Evolutionary conservation across 2,329 filamentous ascomycete species (phyloP).

Genomic region (Aureobasidium sp.): DNA sequence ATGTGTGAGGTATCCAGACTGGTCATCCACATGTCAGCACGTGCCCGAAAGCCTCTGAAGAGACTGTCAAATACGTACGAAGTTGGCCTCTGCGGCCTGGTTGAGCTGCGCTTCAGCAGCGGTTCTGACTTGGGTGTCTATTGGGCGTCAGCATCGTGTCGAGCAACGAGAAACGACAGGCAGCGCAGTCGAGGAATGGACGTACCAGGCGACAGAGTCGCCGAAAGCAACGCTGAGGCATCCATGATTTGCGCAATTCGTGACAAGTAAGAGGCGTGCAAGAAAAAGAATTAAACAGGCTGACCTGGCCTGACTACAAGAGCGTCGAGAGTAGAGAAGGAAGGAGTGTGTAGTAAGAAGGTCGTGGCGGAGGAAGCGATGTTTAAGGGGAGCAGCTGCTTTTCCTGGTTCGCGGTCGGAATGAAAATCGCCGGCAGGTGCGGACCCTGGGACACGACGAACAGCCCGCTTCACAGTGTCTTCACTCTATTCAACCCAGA

Average conservation of each 20-base stretch:
- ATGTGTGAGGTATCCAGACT: constrained; percentile 88
- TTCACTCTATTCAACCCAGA: not conserved
- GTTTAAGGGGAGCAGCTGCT: constrained; percentile 7
- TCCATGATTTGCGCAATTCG: constrained; percentile 57
- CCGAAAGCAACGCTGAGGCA: constrained; percentile 95
- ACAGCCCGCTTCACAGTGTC: constrained; percentile 7
- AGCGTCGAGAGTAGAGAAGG: not conserved
- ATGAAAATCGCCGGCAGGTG: constrained; percentile 9
- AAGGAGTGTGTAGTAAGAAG: constrained; percentile 8
- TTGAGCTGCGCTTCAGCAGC: constrained; percentile 89
- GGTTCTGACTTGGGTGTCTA: constrained; percentile 84
- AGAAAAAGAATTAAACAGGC: constrained; percentile 7
- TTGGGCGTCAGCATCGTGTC: constrained; percentile 18
- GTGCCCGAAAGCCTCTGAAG: constrained; percentile 24
- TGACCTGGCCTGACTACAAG: constrained; percentile 7
- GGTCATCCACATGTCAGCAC: constrained; percentile 22
- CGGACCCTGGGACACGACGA: constrained; percentile 1
- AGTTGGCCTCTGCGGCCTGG: constrained; percentile 89
- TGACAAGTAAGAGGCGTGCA: not conserved
- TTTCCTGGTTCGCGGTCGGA: not conserved
- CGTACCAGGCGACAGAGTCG: constrained; percentile 91
- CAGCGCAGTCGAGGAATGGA: constrained; percentile 26
- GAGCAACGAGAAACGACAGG: not conserved
- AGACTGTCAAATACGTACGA: constrained; percentile 54
- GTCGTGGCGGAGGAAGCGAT: constrained; percentile 3